phyloP scores from a whole-genome alignment of 768 basidiomycete species.

The Russula foetens region DNA sequence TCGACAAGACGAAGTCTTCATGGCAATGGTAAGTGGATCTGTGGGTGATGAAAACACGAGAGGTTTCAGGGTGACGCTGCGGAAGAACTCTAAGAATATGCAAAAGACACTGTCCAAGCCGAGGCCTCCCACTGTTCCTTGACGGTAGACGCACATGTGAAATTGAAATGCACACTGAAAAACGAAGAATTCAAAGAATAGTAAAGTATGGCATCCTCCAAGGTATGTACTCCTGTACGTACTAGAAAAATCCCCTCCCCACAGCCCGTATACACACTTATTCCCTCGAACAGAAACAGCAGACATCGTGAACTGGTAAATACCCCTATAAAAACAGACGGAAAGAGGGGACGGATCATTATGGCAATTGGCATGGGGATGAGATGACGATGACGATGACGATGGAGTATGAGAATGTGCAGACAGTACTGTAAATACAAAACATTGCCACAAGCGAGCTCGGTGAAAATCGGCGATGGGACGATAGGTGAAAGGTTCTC shows the following conservation, averaged over 20 bases:
- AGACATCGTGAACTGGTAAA: conserved; percentile 14
- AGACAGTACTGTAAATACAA: conserved; percentile 2
- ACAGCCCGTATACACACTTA: conserved; percentile 3
- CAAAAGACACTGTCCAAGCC: conserved; percentile 95
- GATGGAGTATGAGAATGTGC: not conserved
- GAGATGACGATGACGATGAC: not conserved
- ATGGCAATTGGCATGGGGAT: not conserved
- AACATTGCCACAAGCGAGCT: conserved; percentile 5
- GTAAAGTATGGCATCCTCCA: conserved; percentile 13
- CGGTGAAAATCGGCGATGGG: not conserved
- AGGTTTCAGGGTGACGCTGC: not conserved
- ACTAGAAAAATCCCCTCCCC: conserved; percentile 3
- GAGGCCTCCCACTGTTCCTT: conserved; percentile 79
- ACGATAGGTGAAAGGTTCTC: not conserved
- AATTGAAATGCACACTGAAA: not conserved
- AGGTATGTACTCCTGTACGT: too few species aligned
- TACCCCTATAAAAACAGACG: conserved; percentile 17
- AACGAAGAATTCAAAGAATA: not conserved
- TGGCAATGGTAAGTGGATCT: conserved; percentile 70
- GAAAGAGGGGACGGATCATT: not conserved
- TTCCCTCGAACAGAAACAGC: conserved; percentile 8
- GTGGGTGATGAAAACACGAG: not conserved
- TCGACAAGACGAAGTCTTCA: conserved; percentile 84
- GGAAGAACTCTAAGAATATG: conserved; percentile 83
- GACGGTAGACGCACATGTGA: too few species aligned